Conservation (phyloP, 352 stramenopile species). For the Bremia lactucae region DNA sequence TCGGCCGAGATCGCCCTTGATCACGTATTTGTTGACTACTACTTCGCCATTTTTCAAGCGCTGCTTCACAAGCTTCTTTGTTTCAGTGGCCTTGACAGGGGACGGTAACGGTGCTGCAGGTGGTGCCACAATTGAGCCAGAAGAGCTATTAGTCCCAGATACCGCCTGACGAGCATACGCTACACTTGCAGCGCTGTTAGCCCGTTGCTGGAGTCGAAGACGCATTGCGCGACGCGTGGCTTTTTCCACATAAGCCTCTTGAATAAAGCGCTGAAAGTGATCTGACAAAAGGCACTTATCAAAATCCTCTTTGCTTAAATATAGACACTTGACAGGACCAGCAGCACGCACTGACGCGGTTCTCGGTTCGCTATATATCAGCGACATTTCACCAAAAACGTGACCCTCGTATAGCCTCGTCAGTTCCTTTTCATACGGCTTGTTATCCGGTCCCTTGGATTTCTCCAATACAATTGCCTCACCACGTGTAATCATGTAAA, state of each 20-base stretch:
- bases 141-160: conserved; percentile 17
- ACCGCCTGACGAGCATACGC: conserved; percentile 11
- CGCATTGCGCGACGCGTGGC: conserved; percentile 75
- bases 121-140: conserved; percentile 15
- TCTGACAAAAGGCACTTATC: conserved; percentile 77
- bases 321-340: conserved; percentile 76
- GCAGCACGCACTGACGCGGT: conserved; percentile 72
- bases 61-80: conserved; percentile 71
- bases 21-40: conserved; percentile 91
- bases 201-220: conserved; percentile 51
- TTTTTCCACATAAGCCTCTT: conserved; percentile 81
- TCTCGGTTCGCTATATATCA: conserved; percentile 83
- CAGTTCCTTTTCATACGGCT: conserved; percentile 62
- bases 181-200: conserved; percentile 18
- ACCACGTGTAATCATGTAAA: conserved; percentile 86
- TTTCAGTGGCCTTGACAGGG: conserved; percentile 58
- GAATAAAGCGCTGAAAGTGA: conserved; percentile 79
- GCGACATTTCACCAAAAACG: conserved; percentile 82
- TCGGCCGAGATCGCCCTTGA: conserved; percentile 85
- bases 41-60: conserved; percentile 75
- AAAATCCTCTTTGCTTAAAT: conserved; percentile 82
- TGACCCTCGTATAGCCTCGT: conserved; percentile 82
- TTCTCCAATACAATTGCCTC: conserved; percentile 77
- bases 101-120: conserved; percentile 34
- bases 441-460: conserved; percentile 25